Evolutionary conservation across 2,329 filamentous ascomycete species (phyloP).

Genomic region (Grosmannia clavigera): DNA sequence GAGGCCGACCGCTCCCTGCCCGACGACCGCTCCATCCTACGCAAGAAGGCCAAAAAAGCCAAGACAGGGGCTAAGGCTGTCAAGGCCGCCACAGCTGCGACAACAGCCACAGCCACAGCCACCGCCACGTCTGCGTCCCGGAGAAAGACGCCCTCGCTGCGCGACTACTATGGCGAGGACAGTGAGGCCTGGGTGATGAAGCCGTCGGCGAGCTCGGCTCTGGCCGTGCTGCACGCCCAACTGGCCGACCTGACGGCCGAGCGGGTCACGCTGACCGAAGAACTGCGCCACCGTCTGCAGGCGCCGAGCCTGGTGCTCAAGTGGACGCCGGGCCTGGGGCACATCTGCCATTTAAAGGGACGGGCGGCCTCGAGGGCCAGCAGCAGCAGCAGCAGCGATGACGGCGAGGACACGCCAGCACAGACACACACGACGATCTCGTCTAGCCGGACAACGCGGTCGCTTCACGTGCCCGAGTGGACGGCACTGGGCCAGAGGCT

Average conservation of each 20-base stretch:
- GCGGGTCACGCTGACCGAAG: constrained; percentile 46
- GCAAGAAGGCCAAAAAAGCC: constrained; percentile 26
- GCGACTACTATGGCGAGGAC: constrained; percentile 48
- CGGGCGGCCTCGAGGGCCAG: constrained; percentile 31
- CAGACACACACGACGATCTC: constrained; percentile 44
- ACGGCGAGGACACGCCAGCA: constrained; percentile 11
- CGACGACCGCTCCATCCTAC: constrained; percentile 45
- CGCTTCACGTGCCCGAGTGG: constrained; percentile 79
- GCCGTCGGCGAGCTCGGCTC: constrained; percentile 50
- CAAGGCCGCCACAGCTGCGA: not conserved
- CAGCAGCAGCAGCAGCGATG: not conserved
- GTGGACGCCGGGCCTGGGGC: constrained; percentile 77
- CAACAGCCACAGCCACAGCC: not conserved
- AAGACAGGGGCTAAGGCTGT: not conserved
- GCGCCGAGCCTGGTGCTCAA: constrained; percentile 61
- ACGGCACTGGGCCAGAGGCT: constrained; percentile 66
- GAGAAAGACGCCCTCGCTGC: constrained; percentile 24
- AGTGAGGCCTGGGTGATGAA: constrained; percentile 54
- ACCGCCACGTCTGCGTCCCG: not conserved
- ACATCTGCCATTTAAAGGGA: constrained; percentile 83
- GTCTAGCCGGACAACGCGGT: constrained; percentile 71
- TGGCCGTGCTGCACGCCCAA: constrained; percentile 55
- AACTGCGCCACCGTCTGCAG: constrained; percentile 47
- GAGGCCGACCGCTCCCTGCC: constrained; percentile 44
- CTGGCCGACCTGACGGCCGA: constrained; percentile 48